These are phyloP conservation scores for Alliaria petiolata DNA, from an alignment of 345 rosid genomes.

Conservation along the genomic window DNA sequence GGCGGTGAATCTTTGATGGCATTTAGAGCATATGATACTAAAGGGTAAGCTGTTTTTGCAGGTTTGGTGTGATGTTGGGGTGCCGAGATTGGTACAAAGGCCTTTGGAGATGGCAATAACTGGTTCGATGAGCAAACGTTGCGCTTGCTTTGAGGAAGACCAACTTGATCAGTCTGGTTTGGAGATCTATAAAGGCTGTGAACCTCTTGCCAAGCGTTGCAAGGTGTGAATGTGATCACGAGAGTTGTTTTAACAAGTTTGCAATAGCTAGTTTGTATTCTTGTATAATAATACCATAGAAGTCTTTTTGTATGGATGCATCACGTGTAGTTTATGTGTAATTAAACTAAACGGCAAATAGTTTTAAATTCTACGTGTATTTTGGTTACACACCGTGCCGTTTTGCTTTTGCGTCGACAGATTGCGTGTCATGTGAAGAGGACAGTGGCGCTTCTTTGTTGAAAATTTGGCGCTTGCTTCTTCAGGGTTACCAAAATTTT, in stretches of 20 bases:
- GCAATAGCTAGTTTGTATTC: constrained; percentile 13
- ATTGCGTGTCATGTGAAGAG: background rate
- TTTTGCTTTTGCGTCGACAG: background rate
- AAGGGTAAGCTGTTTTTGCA: constrained; percentile 19
- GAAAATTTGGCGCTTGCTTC: constrained; percentile 20
- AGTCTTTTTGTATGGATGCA: constrained; percentile 3
- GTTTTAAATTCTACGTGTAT: background rate
- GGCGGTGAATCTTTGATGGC: background rate
- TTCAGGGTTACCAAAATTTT: constrained; percentile 15
- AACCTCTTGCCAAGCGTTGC: constrained; percentile 60
- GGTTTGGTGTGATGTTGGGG: constrained; percentile 96
- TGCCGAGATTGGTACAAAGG: constrained; percentile 84
- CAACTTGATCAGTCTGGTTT: constrained; percentile 65
- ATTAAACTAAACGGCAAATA: background rate
- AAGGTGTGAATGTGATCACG: constrained; percentile 48
- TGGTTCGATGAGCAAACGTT: constrained; percentile 86
- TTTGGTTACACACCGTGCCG: background rate
- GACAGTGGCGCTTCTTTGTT: constrained; percentile 2
- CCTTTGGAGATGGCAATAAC: constrained; percentile 88
- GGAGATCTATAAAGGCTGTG: constrained; percentile 81
- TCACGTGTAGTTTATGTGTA: constrained; percentile 7
- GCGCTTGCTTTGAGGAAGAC: constrained; percentile 76
- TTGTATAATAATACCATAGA: background rate
- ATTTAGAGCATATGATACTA: background rate
- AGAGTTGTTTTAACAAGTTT: background rate